Evolutionary conservation across 2,329 filamentous ascomycete species (phyloP).

Genomic region (Calonectria henricotiae): DNA sequence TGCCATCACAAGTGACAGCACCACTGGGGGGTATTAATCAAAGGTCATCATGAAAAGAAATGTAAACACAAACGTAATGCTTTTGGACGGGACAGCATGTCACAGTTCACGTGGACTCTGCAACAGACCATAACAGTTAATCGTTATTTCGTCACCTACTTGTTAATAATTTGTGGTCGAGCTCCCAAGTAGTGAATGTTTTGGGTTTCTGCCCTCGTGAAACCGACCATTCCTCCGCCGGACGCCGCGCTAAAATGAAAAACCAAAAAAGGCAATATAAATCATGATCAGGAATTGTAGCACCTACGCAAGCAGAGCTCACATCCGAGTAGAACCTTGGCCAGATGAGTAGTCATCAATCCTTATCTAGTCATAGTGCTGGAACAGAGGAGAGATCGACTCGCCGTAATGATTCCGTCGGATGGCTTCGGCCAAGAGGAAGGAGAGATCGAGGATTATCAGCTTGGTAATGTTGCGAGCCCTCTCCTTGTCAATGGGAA

Average conservation of each 20-base stretch:
- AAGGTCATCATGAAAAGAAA: background rate
- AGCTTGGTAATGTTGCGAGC: conserved; percentile 84
- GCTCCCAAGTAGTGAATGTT: conserved; percentile 41
- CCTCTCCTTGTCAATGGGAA: conserved; percentile 87
- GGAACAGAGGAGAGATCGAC: conserved; percentile 80
- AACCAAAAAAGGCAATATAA: conserved; percentile 43
- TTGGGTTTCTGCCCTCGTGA: conserved; percentile 33
- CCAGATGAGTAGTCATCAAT: conserved; percentile 14
- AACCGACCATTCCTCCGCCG: conserved; percentile 49
- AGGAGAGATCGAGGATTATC: conserved; percentile 90
- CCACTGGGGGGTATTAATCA: conserved; percentile 70
- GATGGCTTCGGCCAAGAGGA: conserved; percentile 91
- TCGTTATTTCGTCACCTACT: conserved; percentile 53
- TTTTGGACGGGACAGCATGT: background rate
- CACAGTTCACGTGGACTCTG: background rate
- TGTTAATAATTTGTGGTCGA: conserved; percentile 34
- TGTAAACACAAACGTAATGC: background rate
- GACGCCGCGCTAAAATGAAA: conserved; percentile 59
- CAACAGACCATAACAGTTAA: conserved; percentile 38
- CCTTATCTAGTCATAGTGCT: conserved; percentile 72
- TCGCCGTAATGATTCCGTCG: conserved; percentile 97
- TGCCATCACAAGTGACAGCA: conserved; percentile 83
- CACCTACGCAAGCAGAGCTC: conserved; percentile 28
- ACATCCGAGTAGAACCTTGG: conserved; percentile 8
- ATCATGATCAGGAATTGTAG: conserved; percentile 43